Base-by-base conservation (phyloP, 352 stramenopile species). In the Globisporangium okanoganense region DNA sequence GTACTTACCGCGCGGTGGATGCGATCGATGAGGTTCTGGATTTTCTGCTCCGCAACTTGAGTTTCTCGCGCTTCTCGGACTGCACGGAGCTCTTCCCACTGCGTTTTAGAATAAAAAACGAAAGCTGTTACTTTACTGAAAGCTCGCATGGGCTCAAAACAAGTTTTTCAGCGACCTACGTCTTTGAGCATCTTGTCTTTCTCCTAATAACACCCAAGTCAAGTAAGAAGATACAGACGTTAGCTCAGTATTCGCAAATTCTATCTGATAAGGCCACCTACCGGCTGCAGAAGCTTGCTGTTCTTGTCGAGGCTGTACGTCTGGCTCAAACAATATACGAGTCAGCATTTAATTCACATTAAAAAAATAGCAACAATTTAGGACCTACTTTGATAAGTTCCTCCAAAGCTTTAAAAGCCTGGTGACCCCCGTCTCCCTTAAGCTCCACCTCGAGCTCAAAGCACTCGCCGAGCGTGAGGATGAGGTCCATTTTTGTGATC, bases 401-500 rank as follows among this genome's bases (percentile, higher is more conserved):
- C 24, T 92, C 83, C 0, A 62, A 56, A 18, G 70, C 52, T 44
- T 77, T 85, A 31, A 92, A 76, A 13, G 56, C 61, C 27, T 70
- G 33, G 41, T 89, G 80, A 0, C 76, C 77, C 4, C 48, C 45
- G 29, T 81, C 70, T 0, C 79, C 80, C 47, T 70, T 74, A 0
- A 85, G 4, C 44, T 91, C 76, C 9, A 74, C 52, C 60, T 98
- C 91, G 12, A 98, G 64, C 38, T 82, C 69, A 56, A 98, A 93
- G 61, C 91, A 95, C 35, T 94, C 78, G 49, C 85, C 77, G 3
- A 98, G 61, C 0, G 84, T 53, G 5, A 90, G 62, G 1, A 95
- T 72, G 58, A 98, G 72, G 51, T 97, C 76, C 64, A 92, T 81
- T 70, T 97, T 97, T 16, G 85, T 97, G 25, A 88, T 81, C 2